Conservation (phyloP, 192 early-diverging fungal genomes). For the Coemansia sp. region DNA sequence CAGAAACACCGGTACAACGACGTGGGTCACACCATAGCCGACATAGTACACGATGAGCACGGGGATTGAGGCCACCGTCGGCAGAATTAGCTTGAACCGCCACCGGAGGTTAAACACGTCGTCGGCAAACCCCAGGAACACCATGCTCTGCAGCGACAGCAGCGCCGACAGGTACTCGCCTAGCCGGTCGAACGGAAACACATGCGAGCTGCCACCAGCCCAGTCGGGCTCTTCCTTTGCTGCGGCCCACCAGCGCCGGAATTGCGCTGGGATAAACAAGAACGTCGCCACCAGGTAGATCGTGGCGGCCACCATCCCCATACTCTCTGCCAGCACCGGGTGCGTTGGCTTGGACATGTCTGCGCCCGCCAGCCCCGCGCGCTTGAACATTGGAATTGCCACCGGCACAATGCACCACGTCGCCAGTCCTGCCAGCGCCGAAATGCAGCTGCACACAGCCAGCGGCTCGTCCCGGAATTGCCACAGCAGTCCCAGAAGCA, state of each 20-base stretch:
- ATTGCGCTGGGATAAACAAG: constrained; percentile 91
- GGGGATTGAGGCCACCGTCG: constrained; percentile 87
- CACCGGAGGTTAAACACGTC: constrained; percentile 95
- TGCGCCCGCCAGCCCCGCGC: constrained; percentile 67
- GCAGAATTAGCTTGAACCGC: constrained; percentile 93
- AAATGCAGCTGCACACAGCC: constrained; percentile 62
- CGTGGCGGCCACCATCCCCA: constrained; percentile 84
- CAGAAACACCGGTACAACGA: constrained; percentile 81
- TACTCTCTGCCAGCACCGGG: constrained; percentile 76
- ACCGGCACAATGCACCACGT: constrained; percentile 68
- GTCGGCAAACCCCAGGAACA: constrained; percentile 96
- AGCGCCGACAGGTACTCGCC: constrained; percentile 89
- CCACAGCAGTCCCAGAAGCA: constrained; percentile 50
- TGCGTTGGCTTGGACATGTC: constrained; percentile 72
- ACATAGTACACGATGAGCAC: constrained; percentile 92
- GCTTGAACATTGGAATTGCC: constrained; percentile 64
- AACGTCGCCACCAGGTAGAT: constrained; percentile 85
- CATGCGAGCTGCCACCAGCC: constrained; percentile 3
- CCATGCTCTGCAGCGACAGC: constrained; percentile 91
- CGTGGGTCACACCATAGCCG: constrained; percentile 78
- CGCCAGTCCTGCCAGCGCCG: constrained; percentile 60
- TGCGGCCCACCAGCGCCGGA: constrained; percentile 71
- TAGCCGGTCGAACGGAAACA: constrained; percentile 53
- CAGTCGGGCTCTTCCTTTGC: neutral
- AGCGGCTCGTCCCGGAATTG: constrained; percentile 66